Percentiles rank a stretch among this genome's conserved stretches.
These are phyloP conservation scores for Saccharomycopsis fodiens DNA, from an alignment of 805 yeast species.

Conservation along the genomic window DNA sequence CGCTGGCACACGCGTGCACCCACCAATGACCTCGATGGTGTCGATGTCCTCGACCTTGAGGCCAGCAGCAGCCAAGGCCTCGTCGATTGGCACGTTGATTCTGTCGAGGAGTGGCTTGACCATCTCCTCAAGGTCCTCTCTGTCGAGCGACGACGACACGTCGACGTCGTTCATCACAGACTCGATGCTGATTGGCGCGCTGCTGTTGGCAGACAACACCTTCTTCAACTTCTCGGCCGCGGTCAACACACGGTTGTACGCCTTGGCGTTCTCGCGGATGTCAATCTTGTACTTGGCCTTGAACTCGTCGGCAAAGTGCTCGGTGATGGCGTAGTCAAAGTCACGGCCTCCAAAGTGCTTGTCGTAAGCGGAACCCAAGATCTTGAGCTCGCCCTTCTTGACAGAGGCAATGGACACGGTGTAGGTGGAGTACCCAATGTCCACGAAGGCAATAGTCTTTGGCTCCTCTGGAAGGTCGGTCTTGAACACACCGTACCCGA, in stretches of 20 bases:
- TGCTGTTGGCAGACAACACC: slow-evolving; percentile 90
- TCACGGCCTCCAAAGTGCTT: slow-evolving; percentile 98
- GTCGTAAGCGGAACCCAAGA: slow-evolving; percentile 87
- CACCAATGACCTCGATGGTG: slow-evolving; percentile 94
- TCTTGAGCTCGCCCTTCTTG: slow-evolving; percentile 93
- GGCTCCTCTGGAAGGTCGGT: slow-evolving; percentile 91
- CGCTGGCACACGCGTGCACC: slow-evolving; percentile 95
- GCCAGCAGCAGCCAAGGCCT: slow-evolving; percentile 76
- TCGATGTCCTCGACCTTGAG: slow-evolving; percentile 68
- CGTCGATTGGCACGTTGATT: slow-evolving; percentile 68
- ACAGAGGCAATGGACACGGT: slow-evolving; percentile 84
- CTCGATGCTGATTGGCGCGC: slow-evolving; percentile 92
- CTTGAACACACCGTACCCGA: slow-evolving; percentile 98
- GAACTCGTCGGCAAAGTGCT: slow-evolving; percentile 92
- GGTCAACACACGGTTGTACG: slow-evolving; percentile 83
- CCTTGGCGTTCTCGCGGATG: slow-evolving; percentile 86
- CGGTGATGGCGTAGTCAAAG: slow-evolving; percentile 87
- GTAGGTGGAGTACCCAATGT: slow-evolving; percentile 94
- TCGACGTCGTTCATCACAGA: slow-evolving; percentile 97
- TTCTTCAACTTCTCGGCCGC: slow-evolving; percentile 94
- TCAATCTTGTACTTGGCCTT: slow-evolving; percentile 89
- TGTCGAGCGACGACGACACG: slow-evolving; percentile 78
- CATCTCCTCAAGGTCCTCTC: slow-evolving; percentile 90
- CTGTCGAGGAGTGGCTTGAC: slow-evolving; percentile 75
- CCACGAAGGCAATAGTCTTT: slow-evolving; percentile 86